A percentile compares a stretch with the other conserved stretches of the same genome.
phyloP scores from a whole-genome alignment of 1,284 basidiomycete genomes.

The Taiwanofungus camphoratus region DNA sequence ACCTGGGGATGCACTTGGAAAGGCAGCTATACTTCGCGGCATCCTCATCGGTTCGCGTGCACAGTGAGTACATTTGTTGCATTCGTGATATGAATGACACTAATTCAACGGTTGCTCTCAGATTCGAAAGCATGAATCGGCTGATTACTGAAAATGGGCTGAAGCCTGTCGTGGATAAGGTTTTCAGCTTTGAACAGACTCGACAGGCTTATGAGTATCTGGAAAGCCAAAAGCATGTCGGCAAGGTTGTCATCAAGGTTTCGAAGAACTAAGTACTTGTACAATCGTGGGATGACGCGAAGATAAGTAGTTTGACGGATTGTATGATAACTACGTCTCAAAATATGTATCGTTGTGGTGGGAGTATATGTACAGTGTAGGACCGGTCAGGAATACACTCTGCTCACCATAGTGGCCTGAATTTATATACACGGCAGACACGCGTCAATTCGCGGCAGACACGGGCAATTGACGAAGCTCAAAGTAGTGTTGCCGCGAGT shows the following conservation, averaged over 20 bases:
- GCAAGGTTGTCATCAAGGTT: slow-evolving; percentile 32
- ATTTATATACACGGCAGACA: too few species aligned
- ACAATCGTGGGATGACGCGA: too few species aligned
- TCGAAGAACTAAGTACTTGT: slow-evolving; percentile 18
- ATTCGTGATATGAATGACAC: neutral
- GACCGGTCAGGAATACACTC: too few species aligned
- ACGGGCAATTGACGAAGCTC: too few species aligned
- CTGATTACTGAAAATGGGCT: slow-evolving; percentile 29
- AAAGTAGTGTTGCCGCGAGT: too few species aligned
- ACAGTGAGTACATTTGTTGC: slow-evolving; percentile 3
- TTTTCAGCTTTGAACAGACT: slow-evolving; percentile 35
- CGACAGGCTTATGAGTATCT: slow-evolving; percentile 34
- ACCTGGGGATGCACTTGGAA: slow-evolving; percentile 5
- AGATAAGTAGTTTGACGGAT: too few species aligned
- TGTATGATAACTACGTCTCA: too few species aligned
- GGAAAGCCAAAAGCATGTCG: slow-evolving; percentile 29
- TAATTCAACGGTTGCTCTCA: neutral
- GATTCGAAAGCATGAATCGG: slow-evolving; percentile 34
- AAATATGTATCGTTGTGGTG: too few species aligned
- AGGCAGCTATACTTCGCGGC: neutral
- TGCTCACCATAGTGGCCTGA: too few species aligned
- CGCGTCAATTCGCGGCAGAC: too few species aligned
- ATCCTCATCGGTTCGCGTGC: neutral
- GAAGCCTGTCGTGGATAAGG: slow-evolving; percentile 34
- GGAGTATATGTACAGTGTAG: too few species aligned